These are phyloP conservation scores for Fonsecaea multimorphosa DNA, from an alignment of 2,329 filamentous ascomycete species.

Conservation along the genomic window DNA sequence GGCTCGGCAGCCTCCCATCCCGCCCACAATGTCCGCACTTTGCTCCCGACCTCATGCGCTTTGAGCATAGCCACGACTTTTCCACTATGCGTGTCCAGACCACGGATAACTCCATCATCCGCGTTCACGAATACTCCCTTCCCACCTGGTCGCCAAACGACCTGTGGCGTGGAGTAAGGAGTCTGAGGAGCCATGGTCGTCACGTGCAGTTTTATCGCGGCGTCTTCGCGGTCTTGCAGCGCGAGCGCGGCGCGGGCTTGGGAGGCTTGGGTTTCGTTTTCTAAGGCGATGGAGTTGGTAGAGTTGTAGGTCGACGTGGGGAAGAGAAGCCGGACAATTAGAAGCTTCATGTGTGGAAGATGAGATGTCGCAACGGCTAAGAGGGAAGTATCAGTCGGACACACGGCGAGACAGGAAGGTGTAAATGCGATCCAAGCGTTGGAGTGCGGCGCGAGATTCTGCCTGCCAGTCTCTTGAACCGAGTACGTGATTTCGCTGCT, in stretches of 20 bases:
- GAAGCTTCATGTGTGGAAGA: conserved; percentile 67
- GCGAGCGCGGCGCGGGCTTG: conserved; percentile 37
- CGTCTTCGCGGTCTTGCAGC: conserved; percentile 63
- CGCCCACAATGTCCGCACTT: conserved; percentile 65
- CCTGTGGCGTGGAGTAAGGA: conserved; percentile 66
- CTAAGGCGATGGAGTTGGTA: conserved; percentile 8
- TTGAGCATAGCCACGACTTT: conserved; percentile 60
- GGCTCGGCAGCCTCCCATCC: conserved; percentile 49
- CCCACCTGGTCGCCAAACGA: conserved; percentile 67
- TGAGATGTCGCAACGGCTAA: conserved; percentile 66
- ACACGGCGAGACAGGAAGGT: conserved; percentile 62
- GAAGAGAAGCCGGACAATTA: conserved; percentile 64
- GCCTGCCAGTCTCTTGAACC: conserved; percentile 58
- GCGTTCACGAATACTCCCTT: conserved; percentile 69
- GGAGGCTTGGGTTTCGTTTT: conserved; percentile 26
- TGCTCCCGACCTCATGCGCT: conserved; percentile 63
- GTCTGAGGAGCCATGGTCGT: conserved; percentile 69
- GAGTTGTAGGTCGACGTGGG: conserved; percentile 44
- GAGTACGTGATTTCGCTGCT: conserved; percentile 36
- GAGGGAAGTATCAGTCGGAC: conserved; percentile 60
- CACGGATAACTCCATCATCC: conserved; percentile 67
- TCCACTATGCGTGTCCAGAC: conserved; percentile 64
- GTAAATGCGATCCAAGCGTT: conserved; percentile 68
- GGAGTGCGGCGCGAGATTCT: conserved; percentile 67
- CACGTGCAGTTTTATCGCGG: conserved; percentile 65